These are phyloP conservation scores for Coemansia sp. DNA, from an alignment of 192 early-diverging fungal species.

Conservation along the genomic window DNA sequence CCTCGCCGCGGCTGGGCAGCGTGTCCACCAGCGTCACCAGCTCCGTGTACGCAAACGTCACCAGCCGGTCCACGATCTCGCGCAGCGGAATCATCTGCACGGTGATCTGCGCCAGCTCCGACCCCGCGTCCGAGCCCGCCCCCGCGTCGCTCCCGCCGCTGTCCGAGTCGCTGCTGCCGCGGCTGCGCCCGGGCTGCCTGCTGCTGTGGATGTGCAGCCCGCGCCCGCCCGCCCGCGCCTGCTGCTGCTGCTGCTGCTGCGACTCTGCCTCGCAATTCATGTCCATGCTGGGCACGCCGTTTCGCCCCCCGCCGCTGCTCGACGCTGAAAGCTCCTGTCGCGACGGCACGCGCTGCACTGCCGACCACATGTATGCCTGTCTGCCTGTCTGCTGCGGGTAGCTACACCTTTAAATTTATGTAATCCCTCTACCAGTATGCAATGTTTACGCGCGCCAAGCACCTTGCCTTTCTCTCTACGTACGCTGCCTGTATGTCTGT, in stretches of 20 bases:
- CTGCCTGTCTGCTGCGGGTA: too few relatives aligned
- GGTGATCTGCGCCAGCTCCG: slow-evolving; percentile 55
- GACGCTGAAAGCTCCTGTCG: not conserved
- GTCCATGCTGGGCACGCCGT: slow-evolving; percentile 8
- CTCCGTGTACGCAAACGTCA: slow-evolving; percentile 63
- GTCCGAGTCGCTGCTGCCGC: not conserved
- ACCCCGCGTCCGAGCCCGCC: too few relatives aligned
- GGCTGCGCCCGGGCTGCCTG: not conserved
- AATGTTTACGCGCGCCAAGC: too few relatives aligned
- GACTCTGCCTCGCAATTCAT: not conserved
- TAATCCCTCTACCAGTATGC: too few relatives aligned
- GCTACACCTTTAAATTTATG: too few relatives aligned
- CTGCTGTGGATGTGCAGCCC: too few relatives aligned
- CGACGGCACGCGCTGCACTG: slow-evolving; percentile 41
- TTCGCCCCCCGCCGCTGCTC: too few relatives aligned
- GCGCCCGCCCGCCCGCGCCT: not conserved
- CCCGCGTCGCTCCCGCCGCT: not conserved
- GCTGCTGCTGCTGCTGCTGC: not conserved
- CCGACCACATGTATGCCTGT: slow-evolving; percentile 44
- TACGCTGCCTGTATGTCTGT: too few relatives aligned
- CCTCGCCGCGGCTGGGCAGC: slow-evolving; percentile 56
- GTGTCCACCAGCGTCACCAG: slow-evolving; percentile 64
- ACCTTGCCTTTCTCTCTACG: too few relatives aligned
- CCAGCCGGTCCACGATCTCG: slow-evolving; percentile 57
- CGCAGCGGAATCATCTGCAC: slow-evolving; percentile 62